Percentiles rank a stretch among this genome's conserved stretches.
Evolutionary conservation across 208 protist species (phyloP).

Genomic region (Leishmania aethiopica): DNA sequence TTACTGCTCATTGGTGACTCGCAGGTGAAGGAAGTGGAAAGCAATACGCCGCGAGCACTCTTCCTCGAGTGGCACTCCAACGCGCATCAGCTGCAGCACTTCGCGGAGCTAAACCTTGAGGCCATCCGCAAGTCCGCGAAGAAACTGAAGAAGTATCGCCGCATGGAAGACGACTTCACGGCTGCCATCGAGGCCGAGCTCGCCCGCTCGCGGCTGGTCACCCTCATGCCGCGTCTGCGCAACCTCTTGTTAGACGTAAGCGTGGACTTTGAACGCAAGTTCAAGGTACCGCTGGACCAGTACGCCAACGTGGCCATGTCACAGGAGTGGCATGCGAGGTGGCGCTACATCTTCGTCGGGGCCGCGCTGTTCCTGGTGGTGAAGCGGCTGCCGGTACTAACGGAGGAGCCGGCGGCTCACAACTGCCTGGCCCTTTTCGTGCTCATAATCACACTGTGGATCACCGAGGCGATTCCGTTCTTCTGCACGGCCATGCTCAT

Average conservation of each 20-base stretch:
- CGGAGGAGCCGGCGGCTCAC: slow-evolving; percentile 73
- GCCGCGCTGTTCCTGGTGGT: slow-evolving; percentile 63
- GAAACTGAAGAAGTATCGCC: slow-evolving; percentile 89
- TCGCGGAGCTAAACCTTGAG: slow-evolving; percentile 89
- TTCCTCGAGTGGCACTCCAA: slow-evolving; percentile 91
- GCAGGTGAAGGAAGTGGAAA: slow-evolving; percentile 52
- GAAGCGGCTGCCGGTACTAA: slow-evolving; percentile 69
- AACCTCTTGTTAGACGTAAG: slow-evolving; percentile 66
- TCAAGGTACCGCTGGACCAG: slow-evolving; percentile 76
- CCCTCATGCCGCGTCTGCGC: slow-evolving; percentile 72
- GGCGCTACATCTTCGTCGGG: slow-evolving; percentile 79
- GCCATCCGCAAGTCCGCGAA: slow-evolving; percentile 87
- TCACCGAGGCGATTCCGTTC: slow-evolving; percentile 92
- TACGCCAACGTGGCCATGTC: slow-evolving; percentile 76
- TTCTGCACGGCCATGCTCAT: slow-evolving; percentile 94
- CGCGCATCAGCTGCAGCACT: slow-evolving; percentile 89
- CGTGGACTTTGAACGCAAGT: slow-evolving; percentile 88
- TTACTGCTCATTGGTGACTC: slow-evolving; percentile 85
- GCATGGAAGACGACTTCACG: slow-evolving; percentile 70
- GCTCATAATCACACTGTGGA: slow-evolving; percentile 89
- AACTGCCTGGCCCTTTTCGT: slow-evolving; percentile 91
- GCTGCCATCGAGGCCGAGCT: slow-evolving; percentile 77
- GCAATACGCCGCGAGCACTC: slow-evolving; percentile 69
- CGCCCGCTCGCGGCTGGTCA: slow-evolving; percentile 69
- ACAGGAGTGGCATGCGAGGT: slow-evolving; percentile 77